Evolutionary conservation across 495 filamentous ascomycete genomes (phyloP).

Genomic region (Penicillium lagena): DNA sequence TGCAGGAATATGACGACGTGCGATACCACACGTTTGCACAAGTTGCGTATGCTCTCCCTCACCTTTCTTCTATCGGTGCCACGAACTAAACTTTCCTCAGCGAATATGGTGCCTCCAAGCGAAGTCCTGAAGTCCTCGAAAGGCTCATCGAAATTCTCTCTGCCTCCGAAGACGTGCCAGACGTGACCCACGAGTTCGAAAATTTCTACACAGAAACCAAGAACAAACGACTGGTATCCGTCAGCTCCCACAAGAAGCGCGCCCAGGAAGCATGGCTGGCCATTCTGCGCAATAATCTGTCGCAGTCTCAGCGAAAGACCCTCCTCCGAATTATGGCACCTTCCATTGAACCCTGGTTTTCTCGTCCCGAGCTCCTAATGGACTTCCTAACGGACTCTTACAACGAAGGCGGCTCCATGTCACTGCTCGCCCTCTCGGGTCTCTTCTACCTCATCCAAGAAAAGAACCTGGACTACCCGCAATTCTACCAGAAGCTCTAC

Average conservation of each 20-base stretch:
- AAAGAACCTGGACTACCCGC: slow-evolving; percentile 92
- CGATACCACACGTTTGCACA: slow-evolving; percentile 71
- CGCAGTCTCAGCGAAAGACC: slow-evolving; percentile 66
- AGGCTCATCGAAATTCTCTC: slow-evolving; percentile 57
- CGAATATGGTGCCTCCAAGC: slow-evolving; percentile 26
- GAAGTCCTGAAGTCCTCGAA: slow-evolving; percentile 39
- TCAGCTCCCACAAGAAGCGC: slow-evolving; percentile 40
- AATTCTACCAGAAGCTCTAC: slow-evolving; percentile 92
- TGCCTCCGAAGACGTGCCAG: slow-evolving; percentile 56
- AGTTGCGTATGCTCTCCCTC: slow-evolving; percentile 51
- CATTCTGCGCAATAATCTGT: slow-evolving; percentile 59
- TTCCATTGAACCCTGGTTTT: slow-evolving; percentile 82
- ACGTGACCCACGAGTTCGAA: slow-evolving; percentile 54
- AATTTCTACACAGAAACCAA: slow-evolving; percentile 68
- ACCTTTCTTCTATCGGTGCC: slow-evolving; percentile 8
- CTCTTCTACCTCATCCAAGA: slow-evolving; percentile 92
- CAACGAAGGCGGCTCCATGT: slow-evolving; percentile 74
- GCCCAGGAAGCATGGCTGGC: slow-evolving; percentile 83
- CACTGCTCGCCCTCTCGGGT: slow-evolving; percentile 83
- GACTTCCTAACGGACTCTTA: slow-evolving; percentile 95
- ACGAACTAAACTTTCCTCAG: slow-evolving; percentile 19
- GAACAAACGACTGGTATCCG: slow-evolving; percentile 39
- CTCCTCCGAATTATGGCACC: slow-evolving; percentile 66
- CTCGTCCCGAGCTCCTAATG: slow-evolving; percentile 80
- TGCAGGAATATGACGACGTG: slow-evolving; percentile 77